These are phyloP conservation scores for Aspergillus sp. DNA, from an alignment of 2,329 filamentous ascomycete species.

Conservation along the genomic window DNA sequence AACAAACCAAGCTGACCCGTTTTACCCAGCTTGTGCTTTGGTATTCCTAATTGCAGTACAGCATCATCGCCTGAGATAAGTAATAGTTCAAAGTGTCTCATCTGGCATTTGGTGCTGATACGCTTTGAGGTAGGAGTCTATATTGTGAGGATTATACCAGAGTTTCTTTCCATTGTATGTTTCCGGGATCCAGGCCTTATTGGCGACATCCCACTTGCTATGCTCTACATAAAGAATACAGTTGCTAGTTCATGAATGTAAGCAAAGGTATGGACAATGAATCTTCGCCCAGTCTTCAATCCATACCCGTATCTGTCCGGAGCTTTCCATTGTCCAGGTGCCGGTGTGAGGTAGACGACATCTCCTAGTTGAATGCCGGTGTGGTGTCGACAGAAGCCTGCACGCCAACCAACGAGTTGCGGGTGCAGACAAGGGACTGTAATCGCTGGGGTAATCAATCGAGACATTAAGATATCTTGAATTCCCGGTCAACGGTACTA, in stretches of 20 bases:
- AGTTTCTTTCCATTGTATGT: background rate
- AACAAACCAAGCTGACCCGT: background rate
- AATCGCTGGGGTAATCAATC: too few relatives aligned
- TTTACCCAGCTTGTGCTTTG: background rate
- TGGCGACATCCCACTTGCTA: background rate
- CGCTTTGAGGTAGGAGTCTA: background rate
- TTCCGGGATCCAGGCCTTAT: background rate
- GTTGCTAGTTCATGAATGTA: background rate
- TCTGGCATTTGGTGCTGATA: background rate
- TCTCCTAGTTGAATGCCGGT: background rate
- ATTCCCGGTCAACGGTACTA: too few relatives aligned
- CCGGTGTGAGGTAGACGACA: background rate
- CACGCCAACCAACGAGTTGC: too few relatives aligned
- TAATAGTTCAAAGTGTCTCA: background rate
- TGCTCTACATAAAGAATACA: background rate
- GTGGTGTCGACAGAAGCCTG: background rate
- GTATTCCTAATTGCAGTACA: background rate
- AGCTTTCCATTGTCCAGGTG: background rate
- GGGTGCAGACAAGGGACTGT: too few relatives aligned
- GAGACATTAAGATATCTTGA: too few relatives aligned
- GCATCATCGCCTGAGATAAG: background rate
- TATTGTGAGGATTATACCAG: background rate
- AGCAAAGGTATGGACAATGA: background rate
- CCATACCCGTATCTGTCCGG: background rate
- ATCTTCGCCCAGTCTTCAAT: background rate